Evolutionary conservation across 805 yeast genomes (phyloP).

Genomic region (Nakazawaea laoshanensis): DNA sequence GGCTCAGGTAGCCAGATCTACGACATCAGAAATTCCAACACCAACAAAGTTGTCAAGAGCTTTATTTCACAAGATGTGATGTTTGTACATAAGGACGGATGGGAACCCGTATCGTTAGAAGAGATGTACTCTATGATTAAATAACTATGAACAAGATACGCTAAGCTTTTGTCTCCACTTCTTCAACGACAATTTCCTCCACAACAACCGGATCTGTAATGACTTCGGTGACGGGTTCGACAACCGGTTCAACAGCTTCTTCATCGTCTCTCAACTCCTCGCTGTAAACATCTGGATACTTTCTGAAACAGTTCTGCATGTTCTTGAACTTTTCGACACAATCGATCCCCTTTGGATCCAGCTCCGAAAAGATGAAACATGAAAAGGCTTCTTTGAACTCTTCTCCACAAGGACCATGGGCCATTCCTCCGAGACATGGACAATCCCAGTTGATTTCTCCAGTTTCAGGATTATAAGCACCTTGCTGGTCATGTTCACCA

Average conservation of each 20-base stretch:
- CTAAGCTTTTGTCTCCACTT: constrained; percentile 11
- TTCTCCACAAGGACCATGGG: constrained; percentile 96
- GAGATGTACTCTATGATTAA: constrained; percentile 13
- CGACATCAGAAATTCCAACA: too few species aligned
- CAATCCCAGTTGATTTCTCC: constrained; percentile 99
- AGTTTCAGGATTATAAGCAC: constrained; percentile 92
- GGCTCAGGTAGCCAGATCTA: constrained; percentile 9
- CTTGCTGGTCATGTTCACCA: constrained; percentile 33
- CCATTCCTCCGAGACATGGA: constrained; percentile 99
- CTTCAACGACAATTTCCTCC: constrained; percentile 14
- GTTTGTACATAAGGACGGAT: constrained; percentile 33
- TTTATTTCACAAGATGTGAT: constrained; percentile 62
- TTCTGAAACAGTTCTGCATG: constrained; percentile 93
- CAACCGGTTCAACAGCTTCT: constrained; percentile 15
- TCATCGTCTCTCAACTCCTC: constrained; percentile 81
- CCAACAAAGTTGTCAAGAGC: constrained; percentile 23
- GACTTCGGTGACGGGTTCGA: too few species aligned
- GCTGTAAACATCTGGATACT: constrained; percentile 86
- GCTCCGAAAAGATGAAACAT: constrained; percentile 88
- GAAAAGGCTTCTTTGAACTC: constrained; percentile 92
- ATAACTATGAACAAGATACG: background rate
- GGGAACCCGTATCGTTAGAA: constrained; percentile 33
- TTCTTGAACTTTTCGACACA: constrained; percentile 83
- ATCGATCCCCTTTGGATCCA: constrained; percentile 94
- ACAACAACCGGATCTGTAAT: constrained; percentile 1